A percentile compares a stretch with the other conserved stretches of the same genome.
Conservation (phyloP, 352 stramenopile genomes). For the Pythium vanterpoolii region DNA sequence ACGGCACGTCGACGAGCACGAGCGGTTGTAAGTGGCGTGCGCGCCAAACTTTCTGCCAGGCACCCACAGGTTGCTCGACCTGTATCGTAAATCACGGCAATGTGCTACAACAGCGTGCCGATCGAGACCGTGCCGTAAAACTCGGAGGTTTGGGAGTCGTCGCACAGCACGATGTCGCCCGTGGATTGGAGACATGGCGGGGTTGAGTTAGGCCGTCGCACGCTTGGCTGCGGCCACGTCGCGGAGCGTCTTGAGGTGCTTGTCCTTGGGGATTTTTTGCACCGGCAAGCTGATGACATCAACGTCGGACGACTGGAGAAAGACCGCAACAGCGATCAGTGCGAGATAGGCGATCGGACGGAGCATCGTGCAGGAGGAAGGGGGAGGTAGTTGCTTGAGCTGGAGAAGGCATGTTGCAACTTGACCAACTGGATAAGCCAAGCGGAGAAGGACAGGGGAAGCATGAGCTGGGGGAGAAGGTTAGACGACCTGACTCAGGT, state of each 20-base stretch:
- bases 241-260: too few relatives aligned
- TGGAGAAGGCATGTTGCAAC: too few relatives aligned
- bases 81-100: constrained; percentile 96
- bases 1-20: too few relatives aligned
- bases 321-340: constrained; percentile 2
- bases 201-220: constrained; percentile 40
- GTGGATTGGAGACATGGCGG: constrained; percentile 17
- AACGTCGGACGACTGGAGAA: constrained; percentile 2
- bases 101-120: constrained; percentile 88
- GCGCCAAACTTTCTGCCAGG: too few relatives aligned
- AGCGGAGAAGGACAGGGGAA: too few relatives aligned
- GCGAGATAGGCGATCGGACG: constrained; percentile 22
- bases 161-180: constrained; percentile 70
- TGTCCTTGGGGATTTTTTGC: too few relatives aligned
- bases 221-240: too few relatives aligned
- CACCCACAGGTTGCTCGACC: constrained; percentile 96
- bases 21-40: too few relatives aligned
- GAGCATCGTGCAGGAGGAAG: constrained; percentile 11
- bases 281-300: constrained; percentile 59
- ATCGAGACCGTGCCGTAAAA: constrained; percentile 92
- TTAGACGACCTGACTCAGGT: too few relatives aligned
- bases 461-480: too few relatives aligned
- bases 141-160: constrained; percentile 90
- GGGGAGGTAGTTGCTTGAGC: too few relatives aligned
- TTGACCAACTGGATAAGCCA: too few relatives aligned